Base-by-base conservation (phyloP, 2,329 filamentous ascomycete species). In the Aspergillus fumigatiaffinis region DNA sequence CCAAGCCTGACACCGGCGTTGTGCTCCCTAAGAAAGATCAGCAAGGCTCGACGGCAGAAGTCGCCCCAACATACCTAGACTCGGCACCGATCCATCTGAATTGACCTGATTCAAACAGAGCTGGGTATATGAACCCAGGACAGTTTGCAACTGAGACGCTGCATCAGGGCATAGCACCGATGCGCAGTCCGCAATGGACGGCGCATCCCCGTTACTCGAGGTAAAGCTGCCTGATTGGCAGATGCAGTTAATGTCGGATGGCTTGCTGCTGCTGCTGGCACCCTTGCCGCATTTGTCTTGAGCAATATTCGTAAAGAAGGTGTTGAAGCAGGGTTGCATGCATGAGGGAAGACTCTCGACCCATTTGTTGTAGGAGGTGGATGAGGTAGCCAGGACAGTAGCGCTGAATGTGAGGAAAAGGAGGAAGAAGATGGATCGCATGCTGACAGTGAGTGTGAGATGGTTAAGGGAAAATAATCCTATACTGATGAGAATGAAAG, bases 281-380 rank as follows among this genome's bases (percentile, higher is more conserved):
- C 12, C 44, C 2, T 23, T 25, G 21, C 44, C 23, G 23, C 44
- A 47, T 7, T 26, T 47, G 2, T 0, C 5, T 14, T 47, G 10
- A 7, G 44, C 44, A 23, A 26, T 7, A 14, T 26, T 14, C 3
- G 21, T 14, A 14, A 47, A 47, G 21, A 23, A 47, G 21, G 17
- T 12, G 44, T 26, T 47, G 44, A 47, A 47, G 44, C 44, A 47
- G 10, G 44, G 21, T 7, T 23, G 44, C 23, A 47, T 47, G 44
- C 44, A 47, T 23, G 44, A 47, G 10, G 44, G 21, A 14, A 47
- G 44, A 14, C 21, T 14, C 12, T 25, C 8, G 4, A 21, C 73
- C 87, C 4, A 76, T 87, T 50, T 85, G 84, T 47, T 47, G 44
- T 47, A 47, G 12, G 32, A 63, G 28, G 3, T 21, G 41, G 20